phyloP scores from a whole-genome alignment of 768 basidiomycete genomes.

The Rubroboletus satanas region DNA sequence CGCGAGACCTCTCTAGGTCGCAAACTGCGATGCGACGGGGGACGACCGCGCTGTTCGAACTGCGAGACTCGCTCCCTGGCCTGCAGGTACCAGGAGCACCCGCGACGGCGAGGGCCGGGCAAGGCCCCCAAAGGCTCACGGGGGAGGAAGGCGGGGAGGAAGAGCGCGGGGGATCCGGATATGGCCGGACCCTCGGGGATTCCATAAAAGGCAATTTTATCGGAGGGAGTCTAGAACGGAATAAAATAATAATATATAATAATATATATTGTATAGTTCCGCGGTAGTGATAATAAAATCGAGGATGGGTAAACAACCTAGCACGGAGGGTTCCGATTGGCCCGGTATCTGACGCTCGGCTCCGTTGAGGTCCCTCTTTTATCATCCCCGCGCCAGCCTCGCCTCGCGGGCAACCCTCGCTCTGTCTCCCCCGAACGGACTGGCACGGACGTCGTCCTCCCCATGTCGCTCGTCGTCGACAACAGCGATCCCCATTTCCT shows the following conservation, averaged over 20 bases:
- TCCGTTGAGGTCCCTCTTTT: slow-evolving; percentile 41
- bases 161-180: slow-evolving; percentile 23
- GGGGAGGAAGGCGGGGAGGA: slow-evolving; percentile 38
- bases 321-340: slow-evolving; percentile 52
- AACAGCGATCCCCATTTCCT: slow-evolving; percentile 47
- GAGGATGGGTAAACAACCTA: slow-evolving; percentile 2
- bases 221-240: slow-evolving; percentile 14
- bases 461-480: slow-evolving; percentile 56
- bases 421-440: slow-evolving; percentile 44
- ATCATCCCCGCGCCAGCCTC: slow-evolving; percentile 67
- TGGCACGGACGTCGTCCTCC: slow-evolving; percentile 37
- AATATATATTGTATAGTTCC: slow-evolving; percentile 28
- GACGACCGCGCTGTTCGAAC: slow-evolving; percentile 57
- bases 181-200: slow-evolving; percentile 24
- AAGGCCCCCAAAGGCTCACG: slow-evolving; percentile 64
- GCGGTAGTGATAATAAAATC: slow-evolving; percentile 21
- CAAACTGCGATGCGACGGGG: slow-evolving; percentile 73
- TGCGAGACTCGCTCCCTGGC: slow-evolving; percentile 50
- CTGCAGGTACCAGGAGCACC: slow-evolving; percentile 52
- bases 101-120: slow-evolving; percentile 67
- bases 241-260: slow-evolving; percentile 21
- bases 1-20: slow-evolving; percentile 43
- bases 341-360: slow-evolving; percentile 52
- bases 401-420: slow-evolving; percentile 53
- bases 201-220: slow-evolving; percentile 21